Percentiles rank a stretch among this genome's conserved stretches.
phyloP scores from a whole-genome alignment of 2,329 filamentous ascomycete genomes.

The Apiospora phragmitis region DNA sequence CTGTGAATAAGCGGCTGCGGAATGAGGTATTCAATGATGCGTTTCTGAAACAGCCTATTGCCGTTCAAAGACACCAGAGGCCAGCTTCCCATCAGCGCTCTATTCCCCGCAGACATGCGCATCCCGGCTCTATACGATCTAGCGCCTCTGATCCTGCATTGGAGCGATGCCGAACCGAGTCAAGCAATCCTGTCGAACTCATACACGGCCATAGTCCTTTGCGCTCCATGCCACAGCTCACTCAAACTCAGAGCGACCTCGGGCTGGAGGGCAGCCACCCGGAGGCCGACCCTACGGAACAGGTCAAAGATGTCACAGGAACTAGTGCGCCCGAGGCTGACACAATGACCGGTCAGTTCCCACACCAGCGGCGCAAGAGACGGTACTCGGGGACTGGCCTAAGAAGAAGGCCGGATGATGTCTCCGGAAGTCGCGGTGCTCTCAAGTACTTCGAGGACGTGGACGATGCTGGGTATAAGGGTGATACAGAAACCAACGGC shows the following conservation, averaged over 20 bases:
- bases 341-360: constrained; percentile 45
- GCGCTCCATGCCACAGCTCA: constrained; percentile 23
- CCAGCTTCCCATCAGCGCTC: constrained; percentile 62
- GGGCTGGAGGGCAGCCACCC: constrained; percentile 28
- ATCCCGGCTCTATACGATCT: constrained; percentile 43
- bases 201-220: constrained; percentile 23
- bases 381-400: constrained; percentile 88
- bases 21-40: constrained; percentile 93
- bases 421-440: constrained; percentile 69
- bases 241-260: constrained; percentile 37
- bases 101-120: constrained; percentile 55
- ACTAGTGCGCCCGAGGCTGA: constrained; percentile 67
- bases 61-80: constrained; percentile 73
- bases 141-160: constrained; percentile 41
- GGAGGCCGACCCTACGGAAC: constrained; percentile 36
- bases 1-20: constrained; percentile 82
- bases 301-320: constrained; percentile 58
- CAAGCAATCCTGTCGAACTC: neutral
- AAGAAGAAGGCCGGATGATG: constrained; percentile 70
- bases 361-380: constrained; percentile 53
- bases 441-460: constrained; percentile 92
- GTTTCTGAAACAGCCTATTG: constrained; percentile 80
- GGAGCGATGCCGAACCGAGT: constrained; percentile 15
- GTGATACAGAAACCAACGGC: constrained; percentile 60
- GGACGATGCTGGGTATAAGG: constrained; percentile 78